Evolutionary conservation across 345 rosid genomes (phyloP).

Genomic region (Pistacia atlantica): DNA sequence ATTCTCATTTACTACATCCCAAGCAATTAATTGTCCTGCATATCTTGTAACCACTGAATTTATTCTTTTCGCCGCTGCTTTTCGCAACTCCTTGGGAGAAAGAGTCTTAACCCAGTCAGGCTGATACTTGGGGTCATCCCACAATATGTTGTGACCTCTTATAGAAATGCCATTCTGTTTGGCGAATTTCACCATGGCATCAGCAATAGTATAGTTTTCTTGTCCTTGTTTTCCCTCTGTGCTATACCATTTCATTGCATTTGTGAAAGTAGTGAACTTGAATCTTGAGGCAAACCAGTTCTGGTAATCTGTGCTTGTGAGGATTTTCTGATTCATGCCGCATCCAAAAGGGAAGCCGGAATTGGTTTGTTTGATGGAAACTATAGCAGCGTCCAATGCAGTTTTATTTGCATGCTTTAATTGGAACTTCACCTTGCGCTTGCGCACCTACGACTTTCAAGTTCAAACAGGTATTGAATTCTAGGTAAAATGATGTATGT

Average conservation of each 20-base stretch:
- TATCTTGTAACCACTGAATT: constrained; percentile 70
- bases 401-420: constrained; percentile 52
- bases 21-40: constrained; percentile 62
- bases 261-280: constrained; percentile 70
- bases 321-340: constrained; percentile 65
- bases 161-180: constrained; percentile 47
- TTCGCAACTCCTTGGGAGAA: constrained; percentile 35
- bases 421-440: constrained; percentile 56
- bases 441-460: constrained; percentile 46
- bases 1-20: constrained; percentile 92
- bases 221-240: constrained; percentile 56
- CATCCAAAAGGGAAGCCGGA: constrained; percentile 69
- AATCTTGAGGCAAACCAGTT: constrained; percentile 81
- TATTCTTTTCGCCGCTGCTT: constrained; percentile 52
- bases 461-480: background rate
- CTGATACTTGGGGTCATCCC: constrained; percentile 69
- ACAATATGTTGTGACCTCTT: constrained; percentile 82
- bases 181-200: constrained; percentile 61
- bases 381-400: constrained; percentile 41
- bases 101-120: constrained; percentile 68
- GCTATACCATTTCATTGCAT: constrained; percentile 91
- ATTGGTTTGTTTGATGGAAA: constrained; percentile 48
- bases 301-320: constrained; percentile 54
- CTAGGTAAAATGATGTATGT: background rate
- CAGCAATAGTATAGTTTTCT: constrained; percentile 70